Evolutionary conservation across 192 early-diverging fungal species (phyloP), one percentile per base, ranked within the genome.

Genomic region (Gryganskiella cystojenkinii): DNA sequence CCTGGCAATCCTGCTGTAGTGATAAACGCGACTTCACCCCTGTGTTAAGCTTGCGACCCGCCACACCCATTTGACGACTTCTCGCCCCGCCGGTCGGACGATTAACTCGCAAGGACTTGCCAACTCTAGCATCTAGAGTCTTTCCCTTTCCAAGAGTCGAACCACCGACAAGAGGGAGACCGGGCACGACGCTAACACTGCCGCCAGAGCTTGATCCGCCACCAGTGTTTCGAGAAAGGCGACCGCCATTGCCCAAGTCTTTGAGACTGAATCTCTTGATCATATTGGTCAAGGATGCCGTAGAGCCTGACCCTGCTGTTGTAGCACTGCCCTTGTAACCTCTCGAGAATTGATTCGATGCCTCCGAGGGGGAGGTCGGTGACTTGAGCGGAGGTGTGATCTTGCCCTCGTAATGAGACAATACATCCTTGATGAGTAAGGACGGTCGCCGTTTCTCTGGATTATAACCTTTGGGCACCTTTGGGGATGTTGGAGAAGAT

Each of bases 381-480:
- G 66, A 78, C 49, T 69, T 78, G 40, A 78, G 46, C 15, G 74
- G 74, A 8, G 74, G 66, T 2, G 74, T 69, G 28, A 60, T 57
- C 25, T 52, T 35, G 11, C 66, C 74, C 17, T 78, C 66, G 14
- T 69, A 78, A n/a, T 64, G 53, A 9, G 66, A 63, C 4, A 78
- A 54, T 11, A 78, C 66, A 25, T 78, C 74, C 33, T 69, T 78
- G 61, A 78, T 53, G 42, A 69, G 46, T 24, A 78, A 40, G 0
- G 74, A 78, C 4, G 74, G 58, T 28, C 74, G 43, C 14, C 74
- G 60, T 22, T 34, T 63, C 24, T 64, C 66, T n/a, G 24, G 13
- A 30, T n/a, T n/a, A n/a, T 44, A 42, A 2, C 19, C 59, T 46
- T 58, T 63, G 4, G 25, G 46, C 4, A 40, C 15, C 56, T 59